Evolutionary conservation across 257 asterid genomes (phyloP).

Genomic region (Nicotiana paniculata): DNA sequence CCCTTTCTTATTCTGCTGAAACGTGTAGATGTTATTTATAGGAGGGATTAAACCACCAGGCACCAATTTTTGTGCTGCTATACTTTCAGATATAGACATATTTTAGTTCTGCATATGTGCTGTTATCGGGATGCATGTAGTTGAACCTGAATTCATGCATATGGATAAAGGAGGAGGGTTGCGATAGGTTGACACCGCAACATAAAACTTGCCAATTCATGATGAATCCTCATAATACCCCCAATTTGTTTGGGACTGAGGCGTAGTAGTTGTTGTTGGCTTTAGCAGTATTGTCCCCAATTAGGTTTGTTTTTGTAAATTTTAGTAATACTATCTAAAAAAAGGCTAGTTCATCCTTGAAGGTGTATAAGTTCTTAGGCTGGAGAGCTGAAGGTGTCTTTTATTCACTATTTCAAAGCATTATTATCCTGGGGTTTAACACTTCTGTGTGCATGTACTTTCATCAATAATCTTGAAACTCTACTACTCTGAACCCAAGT

Average conservation of each 20-base stretch:
- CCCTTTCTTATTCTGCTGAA: not conserved
- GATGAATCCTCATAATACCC: too few species aligned
- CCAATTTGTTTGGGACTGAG: too few species aligned
- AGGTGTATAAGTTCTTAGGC: not conserved
- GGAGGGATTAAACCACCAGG: not conserved
- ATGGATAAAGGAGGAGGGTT: too few species aligned
- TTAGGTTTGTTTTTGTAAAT: not conserved
- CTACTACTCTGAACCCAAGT: not conserved
- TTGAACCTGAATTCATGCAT: not conserved
- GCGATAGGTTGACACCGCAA: too few species aligned
- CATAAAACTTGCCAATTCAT: too few species aligned
- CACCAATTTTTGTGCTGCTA: not conserved
- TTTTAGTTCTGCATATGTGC: not conserved
- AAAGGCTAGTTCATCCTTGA: not conserved
- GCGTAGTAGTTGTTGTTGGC: not conserved
- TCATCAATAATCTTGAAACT: not conserved
- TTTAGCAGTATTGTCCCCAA: not conserved
- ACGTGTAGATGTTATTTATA: not conserved
- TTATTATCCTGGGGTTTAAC: not conserved
- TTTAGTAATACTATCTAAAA: not conserved
- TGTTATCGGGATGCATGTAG: not conserved
- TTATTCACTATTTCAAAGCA: not conserved
- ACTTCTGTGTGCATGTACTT: not conserved
- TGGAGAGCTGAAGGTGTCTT: not conserved
- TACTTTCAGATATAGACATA: not conserved